Evolutionary conservation across 1,284 basidiomycete species (phyloP), one percentile per base, ranked within the genome.

Genomic region (Rhodotorula sp.): DNA sequence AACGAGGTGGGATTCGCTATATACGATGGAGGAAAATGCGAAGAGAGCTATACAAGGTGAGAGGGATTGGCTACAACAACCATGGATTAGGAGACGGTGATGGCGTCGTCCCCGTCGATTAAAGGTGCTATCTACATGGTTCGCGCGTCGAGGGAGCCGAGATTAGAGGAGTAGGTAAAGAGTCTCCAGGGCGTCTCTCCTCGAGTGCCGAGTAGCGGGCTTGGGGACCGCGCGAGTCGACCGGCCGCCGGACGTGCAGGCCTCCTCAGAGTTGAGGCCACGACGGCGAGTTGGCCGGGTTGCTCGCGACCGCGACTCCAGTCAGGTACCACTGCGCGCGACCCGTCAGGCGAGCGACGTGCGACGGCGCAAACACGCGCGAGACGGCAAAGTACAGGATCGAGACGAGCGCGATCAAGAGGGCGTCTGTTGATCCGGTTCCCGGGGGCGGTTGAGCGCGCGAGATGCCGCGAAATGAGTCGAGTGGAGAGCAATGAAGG

Each of bases 311-410:
- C 52, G 21, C 64, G 57, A 26, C 39, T 8, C 66, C 60, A 20
- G 34, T 51, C 60, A 67, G 23, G 61, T 67, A 67, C 31, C 29
- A 67, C 31, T n/a, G 23, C n/a, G 26, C 4, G 14, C 60, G 29
- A 14, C 26, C 26, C 8, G 48, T 61, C 54, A 67, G 5, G 31
- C 46, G 39, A 7, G 46, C 23, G 34, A 62, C 18, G 47, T 26
- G 39, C 5, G 66, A 8, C 4, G 61, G 60, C 5, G 52, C 51
- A n/a, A 67, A 46, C 54, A 67, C 43, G 60, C 54, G 66, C 31
- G 60, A 58, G 60, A 58, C 16, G 61, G 60, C 34, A 51, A 67
- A 26, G 54, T 67, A 67, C 23, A 47, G 3, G 34, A 67, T 16
- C 54, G 20, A 7, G 48, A 67, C 3, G 47, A 62, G 52, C n/a